Percentiles rank a stretch among this genome's conserved stretches.
Evolutionary conservation across 2,329 filamentous ascomycete species (phyloP).

Genomic region (Lanzia echinophila): DNA sequence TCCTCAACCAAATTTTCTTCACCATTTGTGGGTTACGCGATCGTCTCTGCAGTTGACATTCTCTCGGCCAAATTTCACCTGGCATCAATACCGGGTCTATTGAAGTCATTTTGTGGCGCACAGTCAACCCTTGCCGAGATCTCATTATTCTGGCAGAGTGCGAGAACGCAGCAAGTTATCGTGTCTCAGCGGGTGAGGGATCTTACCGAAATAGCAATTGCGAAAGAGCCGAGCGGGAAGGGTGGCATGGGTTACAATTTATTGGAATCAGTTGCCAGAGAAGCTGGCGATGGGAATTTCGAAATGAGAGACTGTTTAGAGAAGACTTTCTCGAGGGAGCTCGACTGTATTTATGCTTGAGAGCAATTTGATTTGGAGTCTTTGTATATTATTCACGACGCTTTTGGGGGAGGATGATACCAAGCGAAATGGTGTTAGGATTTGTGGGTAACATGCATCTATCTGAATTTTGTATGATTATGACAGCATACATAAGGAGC

Average conservation of each 20-base stretch:
- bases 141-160: slow-evolving; percentile 52
- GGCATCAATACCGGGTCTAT: slow-evolving; percentile 42
- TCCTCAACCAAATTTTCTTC: slow-evolving; percentile 37
- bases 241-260: slow-evolving; percentile 1
- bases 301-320: slow-evolving; percentile 24
- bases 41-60: slow-evolving; percentile 60
- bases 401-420: slow-evolving; percentile 6
- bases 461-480: slow-evolving; percentile 6
- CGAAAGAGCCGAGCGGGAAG: slow-evolving; percentile 1
- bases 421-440: slow-evolving; percentile 6
- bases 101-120: slow-evolving; percentile 48
- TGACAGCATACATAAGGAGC: background rate
- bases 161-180: slow-evolving; percentile 38
- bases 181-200: slow-evolving; percentile 22
- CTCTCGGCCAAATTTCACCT: slow-evolving; percentile 53
- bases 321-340: slow-evolving; percentile 36
- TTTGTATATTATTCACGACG: slow-evolving; percentile 8
- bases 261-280: slow-evolving; percentile 10
- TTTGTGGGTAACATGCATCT: background rate
- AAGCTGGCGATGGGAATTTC: slow-evolving; percentile 14
- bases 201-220: slow-evolving; percentile 1
- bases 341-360: slow-evolving; percentile 24
- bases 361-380: background rate
- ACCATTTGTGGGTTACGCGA: slow-evolving; percentile 56
- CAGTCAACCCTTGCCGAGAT: slow-evolving; percentile 50